Evolutionary conservation across 2,329 filamentous ascomycete species (phyloP), one percentile per base, ranked within the genome.

Genomic region (Colletotrichum viniferum): DNA sequence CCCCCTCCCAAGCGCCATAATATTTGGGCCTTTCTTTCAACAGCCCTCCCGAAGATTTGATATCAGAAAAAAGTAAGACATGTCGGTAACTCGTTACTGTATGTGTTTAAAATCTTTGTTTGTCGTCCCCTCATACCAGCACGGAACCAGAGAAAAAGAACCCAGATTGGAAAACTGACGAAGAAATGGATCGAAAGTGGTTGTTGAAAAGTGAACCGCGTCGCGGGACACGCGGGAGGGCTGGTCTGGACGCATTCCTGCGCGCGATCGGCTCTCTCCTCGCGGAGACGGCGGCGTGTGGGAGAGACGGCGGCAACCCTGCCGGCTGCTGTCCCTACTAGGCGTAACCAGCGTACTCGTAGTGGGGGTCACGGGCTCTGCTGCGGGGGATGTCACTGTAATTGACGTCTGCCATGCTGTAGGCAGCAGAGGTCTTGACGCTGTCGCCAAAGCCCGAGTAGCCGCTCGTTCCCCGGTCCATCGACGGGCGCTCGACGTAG

Each of bases 371-470:
- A 24, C 78, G 80, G 43, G 80, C 79, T 28, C 79, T 76, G 71
- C 79, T 76, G 71, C 83, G 65, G 74, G 76, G 76, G 67, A 77
- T 78, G 69, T 68, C 71, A 78, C 79, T 82, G 77, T 82, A 86
- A 34, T 79, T 77, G n/a, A 85, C 79, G 48, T 85, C 82, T 2
- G 80, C 80, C 14, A 77, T 70, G 34, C 76, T 76, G 70, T 81
- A 84, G 13, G 71, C 9, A 77, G 81, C 83, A 6, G 83, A 81
- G 10, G 79, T 83, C 80, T 83, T 86, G 52, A 84, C 81, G 77
- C 84, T 86, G 73, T 71, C 64, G 43, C 78, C 82, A 52, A 79
- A 78, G 21, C 77, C 76, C 28, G 77, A 79, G 78, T 85, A 85
- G 78, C 13, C 14, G 1, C 77, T 80, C 14, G 69, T 4, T 7